Percentiles rank a stretch among this genome's conserved stretches.
phyloP scores from a whole-genome alignment of 805 yeast species.

The Nakazawaea molendinolei region DNA sequence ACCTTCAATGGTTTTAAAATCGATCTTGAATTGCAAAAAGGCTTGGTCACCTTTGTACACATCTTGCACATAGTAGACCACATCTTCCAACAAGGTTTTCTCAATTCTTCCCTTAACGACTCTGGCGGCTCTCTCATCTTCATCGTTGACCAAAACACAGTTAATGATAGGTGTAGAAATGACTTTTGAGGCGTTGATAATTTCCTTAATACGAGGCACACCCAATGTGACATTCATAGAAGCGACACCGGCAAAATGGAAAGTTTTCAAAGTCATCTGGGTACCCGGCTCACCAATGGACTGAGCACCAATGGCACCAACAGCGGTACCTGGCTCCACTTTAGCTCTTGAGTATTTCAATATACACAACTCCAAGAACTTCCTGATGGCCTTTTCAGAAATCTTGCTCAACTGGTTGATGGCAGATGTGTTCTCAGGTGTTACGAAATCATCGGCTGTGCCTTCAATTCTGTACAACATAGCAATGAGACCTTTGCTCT shows the following conservation, averaged over 20 bases:
- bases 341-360: slow-evolving; percentile 80
- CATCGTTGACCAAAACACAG: slow-evolving; percentile 85
- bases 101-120: slow-evolving; percentile 97
- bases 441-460: slow-evolving; percentile 20
- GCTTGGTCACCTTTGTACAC: slow-evolving; percentile 80
- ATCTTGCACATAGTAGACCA: slow-evolving; percentile 87
- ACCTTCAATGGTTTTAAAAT: slow-evolving; percentile 76
- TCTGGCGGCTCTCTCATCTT: slow-evolving; percentile 96
- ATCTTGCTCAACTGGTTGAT: slow-evolving; percentile 59
- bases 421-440: slow-evolving; percentile 22
- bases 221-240: slow-evolving; percentile 98
- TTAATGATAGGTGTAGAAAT: slow-evolving; percentile 96
- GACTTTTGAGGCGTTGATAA: slow-evolving; percentile 91
- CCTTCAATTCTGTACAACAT: slow-evolving; percentile 7
- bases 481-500: slow-evolving; percentile 39
- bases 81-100: slow-evolving; percentile 81
- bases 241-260: slow-evolving; percentile 97
- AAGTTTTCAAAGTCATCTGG: slow-evolving; percentile 84
- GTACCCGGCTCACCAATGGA: slow-evolving; percentile 99
- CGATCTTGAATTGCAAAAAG: slow-evolving; percentile 74
- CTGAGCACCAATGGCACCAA: slow-evolving; percentile 98
- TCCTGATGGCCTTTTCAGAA: slow-evolving; percentile 48
- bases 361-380: slow-evolving; percentile 71
- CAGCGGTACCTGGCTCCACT: slow-evolving; percentile 99
- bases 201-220: slow-evolving; percentile 99